Base-by-base conservation (phyloP, 495 filamentous ascomycete species). In the Hamigera avellanea region DNA sequence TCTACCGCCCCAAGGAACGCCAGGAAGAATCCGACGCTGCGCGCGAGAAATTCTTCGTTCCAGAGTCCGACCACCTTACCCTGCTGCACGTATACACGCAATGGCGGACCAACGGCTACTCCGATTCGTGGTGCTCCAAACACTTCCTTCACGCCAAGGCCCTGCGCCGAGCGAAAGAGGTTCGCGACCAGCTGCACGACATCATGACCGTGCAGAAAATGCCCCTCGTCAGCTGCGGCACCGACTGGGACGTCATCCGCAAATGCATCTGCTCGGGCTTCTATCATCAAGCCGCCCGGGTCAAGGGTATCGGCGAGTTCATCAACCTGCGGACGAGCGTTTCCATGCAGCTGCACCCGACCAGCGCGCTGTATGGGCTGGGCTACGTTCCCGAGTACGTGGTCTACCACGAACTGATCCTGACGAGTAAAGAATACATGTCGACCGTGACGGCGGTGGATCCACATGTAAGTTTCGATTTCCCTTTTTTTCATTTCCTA, bases 361-460 rank as follows among this genome's bases (percentile, higher is more conserved):
- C 93, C 1, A 86, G 79, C 45, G 84, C 89, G 6, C 68, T 99
- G 6, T 96, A 93, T 52, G 89, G 88, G 26, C 71, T 91, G 1
- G 89, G 91, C 3, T 91, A 91, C 58, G 71, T 95, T 18, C 93
- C 93, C 0, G 89, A 96, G 49, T 95, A 95, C 48, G 88, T 99
- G 38, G 79, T 99, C 19, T 99, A 96, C 60, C 93, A 99, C 62
- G 93, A 99, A 59, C 74, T 99, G 45, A 95, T 95, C 45, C 74
- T 96, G 31, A 99, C 93, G 0, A 83, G 78, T 35, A 95, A 94
- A 54, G 93, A 96, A 61, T 99, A 96, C 66, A 96, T 99, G 89
- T 89, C 82, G 2, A 93, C 84, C 2, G 93, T 99, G 19, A 99
- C 93, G 5, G 75, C 86, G 0, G 91, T 99, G 2, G 93, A 99